Base-by-base conservation (phyloP, 495 filamentous ascomycete species). In the Tricharina praecox region DNA sequence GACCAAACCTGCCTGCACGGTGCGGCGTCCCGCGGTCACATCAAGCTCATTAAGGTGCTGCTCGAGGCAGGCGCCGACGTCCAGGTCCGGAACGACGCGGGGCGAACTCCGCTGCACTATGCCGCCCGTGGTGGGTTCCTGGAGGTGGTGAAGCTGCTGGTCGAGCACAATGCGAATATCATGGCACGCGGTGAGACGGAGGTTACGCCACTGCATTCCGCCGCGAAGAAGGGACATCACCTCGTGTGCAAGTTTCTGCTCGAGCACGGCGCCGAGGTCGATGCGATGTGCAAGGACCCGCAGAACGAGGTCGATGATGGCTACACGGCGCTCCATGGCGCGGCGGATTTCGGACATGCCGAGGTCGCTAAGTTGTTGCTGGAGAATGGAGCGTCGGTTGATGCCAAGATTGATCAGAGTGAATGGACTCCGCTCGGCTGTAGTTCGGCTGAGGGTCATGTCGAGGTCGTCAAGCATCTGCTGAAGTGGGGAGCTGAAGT, bases 311-410 rank as follows among this genome's bases (percentile, higher is more conserved):
- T 54, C 36, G 49, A 50, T 26, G 37, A 54, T 13, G 53, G 45
- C 13, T 43, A 47, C 40, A 62, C 56, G 2, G 38, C 53, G 21
- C 50, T 61, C n/a, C 53, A 53, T 24, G 41, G 30, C 10, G 58
- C 58, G n/a, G 49, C 48, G 13, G 30, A 39, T 16, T 30, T 45
- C 13, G 56, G 55, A 0, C 52, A 53, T 28, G 47, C 45, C 23
- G 28, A 39, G 18, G 33, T 59, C 13, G 58, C 49, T 23, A 23
- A 44, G 7, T 24, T 58, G 18, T 50, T 58, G 23, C 19, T 61
- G 5, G 50, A 46, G 25, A 49, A 39, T 8, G 55, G 56, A 16
- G 55, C 54, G 4, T 40, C 50, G 5, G 45, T 58, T 5, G 53
- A 52, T 23, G 45, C 42, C 11, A 23, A 36, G 11, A 38, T 46